These are phyloP conservation scores for Epichloe glyceriae DNA, from an alignment of 2,329 filamentous ascomycete genomes.

Conservation along the genomic window DNA sequence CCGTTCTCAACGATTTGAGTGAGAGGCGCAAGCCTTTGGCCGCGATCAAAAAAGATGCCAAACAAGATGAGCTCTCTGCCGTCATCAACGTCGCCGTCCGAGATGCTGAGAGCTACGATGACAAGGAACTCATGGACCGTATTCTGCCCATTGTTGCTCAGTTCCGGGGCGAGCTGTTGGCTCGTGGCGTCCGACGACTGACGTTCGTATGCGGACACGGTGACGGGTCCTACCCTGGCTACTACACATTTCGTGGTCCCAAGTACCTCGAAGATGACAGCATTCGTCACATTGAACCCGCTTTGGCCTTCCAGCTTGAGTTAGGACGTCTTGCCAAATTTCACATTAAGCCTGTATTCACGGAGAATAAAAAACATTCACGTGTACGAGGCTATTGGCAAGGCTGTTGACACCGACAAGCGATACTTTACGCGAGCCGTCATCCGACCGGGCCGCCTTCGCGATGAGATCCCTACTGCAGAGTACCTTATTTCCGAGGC, in stretches of 20 bases:
- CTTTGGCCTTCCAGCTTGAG: slow-evolving; percentile 96
- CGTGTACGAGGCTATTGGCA: slow-evolving; percentile 93
- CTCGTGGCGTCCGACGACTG: slow-evolving; percentile 72
- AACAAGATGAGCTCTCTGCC: slow-evolving; percentile 61
- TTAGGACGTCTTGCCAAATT: slow-evolving; percentile 90
- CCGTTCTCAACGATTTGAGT: slow-evolving; percentile 59
- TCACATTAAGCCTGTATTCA: slow-evolving; percentile 96
- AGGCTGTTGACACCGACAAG: slow-evolving; percentile 91
- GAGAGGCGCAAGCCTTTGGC: slow-evolving; percentile 51
- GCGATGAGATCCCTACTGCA: slow-evolving; percentile 95
- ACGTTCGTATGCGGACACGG: slow-evolving; percentile 95
- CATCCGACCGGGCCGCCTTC: slow-evolving; percentile 82
- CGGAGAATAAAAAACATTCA: slow-evolving; percentile 97
- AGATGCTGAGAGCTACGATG: slow-evolving; percentile 72
- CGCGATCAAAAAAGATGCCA: slow-evolving; percentile 13
- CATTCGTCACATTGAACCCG: slow-evolving; percentile 94
- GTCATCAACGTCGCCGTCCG: slow-evolving; percentile 88
- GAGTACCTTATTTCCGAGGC: slow-evolving; percentile 98
- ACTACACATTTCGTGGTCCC: slow-evolving; percentile 96
- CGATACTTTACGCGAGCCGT: slow-evolving; percentile 96
- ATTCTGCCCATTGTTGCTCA: slow-evolving; percentile 65
- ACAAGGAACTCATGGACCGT: slow-evolving; percentile 65
- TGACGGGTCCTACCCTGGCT: slow-evolving; percentile 88
- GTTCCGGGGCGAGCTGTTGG: slow-evolving; percentile 70
- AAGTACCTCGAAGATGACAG: slow-evolving; percentile 81